Percentiles rank a stretch among this genome's conserved stretches.
phyloP scores from a whole-genome alignment of 148 eudicot species.

The Selenicereus undatus region DNA sequence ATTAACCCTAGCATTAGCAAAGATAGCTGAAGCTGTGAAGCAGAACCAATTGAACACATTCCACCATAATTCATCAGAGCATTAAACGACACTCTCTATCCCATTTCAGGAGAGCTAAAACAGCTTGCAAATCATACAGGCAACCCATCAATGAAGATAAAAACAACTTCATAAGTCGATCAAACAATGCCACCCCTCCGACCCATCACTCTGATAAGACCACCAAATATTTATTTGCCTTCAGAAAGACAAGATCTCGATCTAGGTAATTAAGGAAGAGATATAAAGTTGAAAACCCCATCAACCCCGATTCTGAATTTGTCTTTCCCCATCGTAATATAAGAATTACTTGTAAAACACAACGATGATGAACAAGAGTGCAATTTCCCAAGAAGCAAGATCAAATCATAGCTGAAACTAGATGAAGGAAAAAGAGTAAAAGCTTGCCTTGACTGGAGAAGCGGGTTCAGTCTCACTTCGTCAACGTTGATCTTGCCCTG shows the following conservation, averaged over 20 bases:
- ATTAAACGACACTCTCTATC: not conserved
- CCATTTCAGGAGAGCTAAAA: not conserved
- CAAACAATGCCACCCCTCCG: not conserved
- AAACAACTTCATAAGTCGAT: not conserved
- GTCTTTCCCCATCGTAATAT: not conserved
- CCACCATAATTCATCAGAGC: not conserved
- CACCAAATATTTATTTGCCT: not conserved
- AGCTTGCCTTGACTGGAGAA: conserved; percentile 5
- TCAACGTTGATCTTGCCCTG: not conserved
- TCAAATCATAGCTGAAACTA: not conserved
- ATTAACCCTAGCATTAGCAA: not conserved
- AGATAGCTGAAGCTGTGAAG: not conserved
- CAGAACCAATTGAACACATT: not conserved
- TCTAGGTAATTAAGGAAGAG: not conserved
- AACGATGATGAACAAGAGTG: not conserved
- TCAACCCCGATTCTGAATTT: conserved; percentile 10
- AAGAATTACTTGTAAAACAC: not conserved
- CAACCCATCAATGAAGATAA: not conserved
- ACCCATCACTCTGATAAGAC: not conserved
- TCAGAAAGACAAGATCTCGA: conserved; percentile 18
- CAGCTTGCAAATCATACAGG: not conserved
- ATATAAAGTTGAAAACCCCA: not conserved
- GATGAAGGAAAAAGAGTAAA: not conserved
- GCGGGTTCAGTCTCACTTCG: not conserved
- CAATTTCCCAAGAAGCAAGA: not conserved